phyloP scores from a whole-genome alignment of 2,329 filamentous ascomycete species.

The Berkeleyomyces rouxiae region DNA sequence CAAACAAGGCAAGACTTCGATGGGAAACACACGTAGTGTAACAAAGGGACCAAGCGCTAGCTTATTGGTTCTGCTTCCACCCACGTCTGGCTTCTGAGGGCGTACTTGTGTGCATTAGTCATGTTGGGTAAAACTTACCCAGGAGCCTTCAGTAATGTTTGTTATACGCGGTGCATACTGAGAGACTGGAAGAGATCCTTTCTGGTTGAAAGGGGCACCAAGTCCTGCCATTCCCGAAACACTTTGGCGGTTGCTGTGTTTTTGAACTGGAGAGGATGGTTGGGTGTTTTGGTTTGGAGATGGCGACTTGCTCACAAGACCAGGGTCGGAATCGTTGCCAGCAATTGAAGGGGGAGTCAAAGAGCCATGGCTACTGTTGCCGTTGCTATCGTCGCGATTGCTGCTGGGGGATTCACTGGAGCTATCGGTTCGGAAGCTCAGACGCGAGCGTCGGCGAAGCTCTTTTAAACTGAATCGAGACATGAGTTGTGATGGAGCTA shows the following conservation, averaged over 20 bases:
- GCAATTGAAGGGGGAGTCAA: slow-evolving; percentile 56
- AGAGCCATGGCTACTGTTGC: slow-evolving; percentile 39
- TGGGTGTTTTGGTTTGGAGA: not conserved
- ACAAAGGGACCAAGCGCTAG: slow-evolving; percentile 8
- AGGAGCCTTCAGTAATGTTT: slow-evolving; percentile 66
- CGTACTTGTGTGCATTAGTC: slow-evolving; percentile 2
- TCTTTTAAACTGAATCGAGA: slow-evolving; percentile 36
- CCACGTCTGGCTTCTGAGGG: not conserved
- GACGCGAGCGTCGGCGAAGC: slow-evolving; percentile 58
- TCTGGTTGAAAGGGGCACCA: slow-evolving; percentile 36
- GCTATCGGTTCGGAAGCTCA: slow-evolving; percentile 51
- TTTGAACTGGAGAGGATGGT: not conserved
- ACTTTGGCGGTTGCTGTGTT: slow-evolving; percentile 32
- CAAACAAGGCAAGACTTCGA: not conserved
- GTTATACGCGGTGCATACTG: slow-evolving; percentile 65
- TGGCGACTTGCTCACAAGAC: slow-evolving; percentile 23
- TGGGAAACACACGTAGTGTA: not conserved
- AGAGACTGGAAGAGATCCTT: slow-evolving; percentile 46
- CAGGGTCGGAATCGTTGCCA: slow-evolving; percentile 47
- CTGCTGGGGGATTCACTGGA: slow-evolving; percentile 42
- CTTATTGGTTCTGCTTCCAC: not conserved
- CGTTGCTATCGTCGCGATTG: slow-evolving; percentile 39
- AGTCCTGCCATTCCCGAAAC: slow-evolving; percentile 47
- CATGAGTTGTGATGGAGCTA: not conserved
- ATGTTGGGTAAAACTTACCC: slow-evolving; percentile 40